Conservation (phyloP, 345 rosid species). For the Luvunga scandens region DNA sequence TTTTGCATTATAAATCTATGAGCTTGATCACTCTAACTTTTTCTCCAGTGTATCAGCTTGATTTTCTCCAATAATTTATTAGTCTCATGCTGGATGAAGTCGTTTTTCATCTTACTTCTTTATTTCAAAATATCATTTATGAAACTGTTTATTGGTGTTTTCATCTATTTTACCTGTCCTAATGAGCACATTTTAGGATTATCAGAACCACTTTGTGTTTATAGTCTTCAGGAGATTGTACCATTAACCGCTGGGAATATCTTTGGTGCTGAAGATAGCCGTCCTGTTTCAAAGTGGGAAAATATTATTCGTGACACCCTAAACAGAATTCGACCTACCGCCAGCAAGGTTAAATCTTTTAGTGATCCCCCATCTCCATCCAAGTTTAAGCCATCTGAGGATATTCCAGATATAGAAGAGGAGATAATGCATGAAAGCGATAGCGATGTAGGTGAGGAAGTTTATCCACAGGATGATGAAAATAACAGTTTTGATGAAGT, state of each 20-base stretch:
- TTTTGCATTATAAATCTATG: not conserved
- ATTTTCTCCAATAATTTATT: not conserved
- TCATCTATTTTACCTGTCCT: not conserved
- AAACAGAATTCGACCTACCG: slow-evolving; percentile 50
- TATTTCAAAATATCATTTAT: not conserved
- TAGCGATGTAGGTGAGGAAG: slow-evolving; percentile 74
- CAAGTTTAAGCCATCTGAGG: slow-evolving; percentile 64
- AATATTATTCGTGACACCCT: slow-evolving; percentile 73
- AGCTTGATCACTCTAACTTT: not conserved
- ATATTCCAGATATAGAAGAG: slow-evolving; percentile 61
- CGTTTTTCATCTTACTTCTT: not conserved
- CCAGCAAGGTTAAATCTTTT: slow-evolving; percentile 53
- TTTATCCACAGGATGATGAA: slow-evolving; percentile 75
- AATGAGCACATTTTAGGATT: slow-evolving; percentile 14
- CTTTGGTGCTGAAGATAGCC: slow-evolving; percentile 88
- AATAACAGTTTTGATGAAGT: slow-evolving; percentile 21
- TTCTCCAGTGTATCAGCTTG: not conserved
- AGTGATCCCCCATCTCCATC: slow-evolving; percentile 98
- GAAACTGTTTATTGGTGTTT: not conserved
- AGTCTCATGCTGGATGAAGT: not conserved
- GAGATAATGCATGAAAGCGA: slow-evolving; percentile 70
- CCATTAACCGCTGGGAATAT: slow-evolving; percentile 93
- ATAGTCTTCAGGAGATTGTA: slow-evolving; percentile 89
- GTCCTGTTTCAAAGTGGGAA: slow-evolving; percentile 85
- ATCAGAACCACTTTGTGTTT: slow-evolving; percentile 15